Percentiles rank a stretch among this genome's conserved stretches.
These are phyloP conservation scores for Yamadazyma membranifaciens DNA, from an alignment of 1,139 yeast genomes.

Conservation along the genomic window DNA sequence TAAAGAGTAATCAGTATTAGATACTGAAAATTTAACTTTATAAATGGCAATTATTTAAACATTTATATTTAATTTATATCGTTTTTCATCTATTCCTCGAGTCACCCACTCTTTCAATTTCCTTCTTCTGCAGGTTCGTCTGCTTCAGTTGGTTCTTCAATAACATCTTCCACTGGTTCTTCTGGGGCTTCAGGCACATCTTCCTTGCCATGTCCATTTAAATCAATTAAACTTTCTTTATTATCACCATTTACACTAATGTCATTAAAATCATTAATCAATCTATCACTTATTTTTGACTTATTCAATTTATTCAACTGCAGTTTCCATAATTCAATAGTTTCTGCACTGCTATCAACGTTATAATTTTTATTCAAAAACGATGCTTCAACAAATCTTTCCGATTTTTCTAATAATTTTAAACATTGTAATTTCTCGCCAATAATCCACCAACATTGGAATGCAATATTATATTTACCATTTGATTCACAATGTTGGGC, in stretches of 20 bases:
- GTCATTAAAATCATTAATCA: slow-evolving; percentile 38
- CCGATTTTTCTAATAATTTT: slow-evolving; percentile 65
- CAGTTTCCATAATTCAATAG: slow-evolving; percentile 67
- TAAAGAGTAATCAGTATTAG: not conserved
- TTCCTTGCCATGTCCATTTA: slow-evolving; percentile 8
- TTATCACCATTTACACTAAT: slow-evolving; percentile 15
- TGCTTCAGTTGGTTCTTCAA: slow-evolving; percentile 16
- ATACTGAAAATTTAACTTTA: too few species aligned
- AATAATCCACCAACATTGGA: slow-evolving; percentile 86
- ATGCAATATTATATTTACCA: slow-evolving; percentile 88
- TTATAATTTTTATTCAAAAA: slow-evolving; percentile 77
- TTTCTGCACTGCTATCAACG: slow-evolving; percentile 33
- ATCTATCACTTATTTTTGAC: slow-evolving; percentile 57
- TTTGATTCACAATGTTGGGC: slow-evolving; percentile 63
- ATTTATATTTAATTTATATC: not conserved
- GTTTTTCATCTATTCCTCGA: not conserved
- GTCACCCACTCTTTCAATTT: not conserved
- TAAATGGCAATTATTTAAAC: not conserved
- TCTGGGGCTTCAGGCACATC: slow-evolving; percentile 16
- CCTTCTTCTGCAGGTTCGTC: slow-evolving; percentile 7
- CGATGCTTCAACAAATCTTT: slow-evolving; percentile 82
- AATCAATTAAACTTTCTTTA: slow-evolving; percentile 11
- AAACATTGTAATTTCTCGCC: slow-evolving; percentile 69
- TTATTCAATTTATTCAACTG: slow-evolving; percentile 53
- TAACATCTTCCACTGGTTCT: slow-evolving; percentile 10